A percentile compares a stretch with the other conserved stretches of the same genome.
These are phyloP conservation scores for Neopestalotiopsis clavispora DNA, from an alignment of 2,329 filamentous ascomycete species.

Conservation along the genomic window DNA sequence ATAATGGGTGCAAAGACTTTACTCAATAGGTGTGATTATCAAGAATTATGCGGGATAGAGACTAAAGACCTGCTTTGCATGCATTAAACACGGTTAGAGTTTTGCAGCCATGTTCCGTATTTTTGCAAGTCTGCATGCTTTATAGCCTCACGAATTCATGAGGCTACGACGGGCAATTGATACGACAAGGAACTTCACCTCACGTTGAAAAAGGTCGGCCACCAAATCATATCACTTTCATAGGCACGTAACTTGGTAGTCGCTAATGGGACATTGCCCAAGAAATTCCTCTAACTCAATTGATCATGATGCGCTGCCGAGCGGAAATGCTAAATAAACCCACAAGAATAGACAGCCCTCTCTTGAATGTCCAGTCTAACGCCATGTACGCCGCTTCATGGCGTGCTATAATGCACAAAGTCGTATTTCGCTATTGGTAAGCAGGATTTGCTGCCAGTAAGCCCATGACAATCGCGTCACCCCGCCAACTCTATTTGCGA, in stretches of 20 bases:
- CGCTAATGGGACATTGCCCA: neutral
- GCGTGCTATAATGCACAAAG: neutral
- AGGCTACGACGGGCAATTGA: too few relatives aligned
- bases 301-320: slow-evolving; percentile 8
- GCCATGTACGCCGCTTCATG: slow-evolving; percentile 9
- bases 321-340: slow-evolving; percentile 13
- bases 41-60: too few relatives aligned
- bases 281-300: neutral
- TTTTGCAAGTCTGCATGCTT: too few relatives aligned
- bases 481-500: slow-evolving; percentile 9
- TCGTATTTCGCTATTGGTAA: neutral
- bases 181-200: too few relatives aligned
- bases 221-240: neutral
- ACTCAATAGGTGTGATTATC: too few relatives aligned
- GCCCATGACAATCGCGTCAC: neutral
- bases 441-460: neutral
- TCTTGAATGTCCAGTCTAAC: neutral
- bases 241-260: neutral
- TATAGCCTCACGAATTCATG: too few relatives aligned
- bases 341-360: neutral
- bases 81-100: too few relatives aligned
- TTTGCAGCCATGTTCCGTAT: too few relatives aligned
- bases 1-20: too few relatives aligned
- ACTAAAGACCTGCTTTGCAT: too few relatives aligned
- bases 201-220: too few relatives aligned